Evolutionary conservation across 768 basidiomycete genomes (phyloP), one percentile per base, ranked within the genome.

Genomic region (Russula foetens): DNA sequence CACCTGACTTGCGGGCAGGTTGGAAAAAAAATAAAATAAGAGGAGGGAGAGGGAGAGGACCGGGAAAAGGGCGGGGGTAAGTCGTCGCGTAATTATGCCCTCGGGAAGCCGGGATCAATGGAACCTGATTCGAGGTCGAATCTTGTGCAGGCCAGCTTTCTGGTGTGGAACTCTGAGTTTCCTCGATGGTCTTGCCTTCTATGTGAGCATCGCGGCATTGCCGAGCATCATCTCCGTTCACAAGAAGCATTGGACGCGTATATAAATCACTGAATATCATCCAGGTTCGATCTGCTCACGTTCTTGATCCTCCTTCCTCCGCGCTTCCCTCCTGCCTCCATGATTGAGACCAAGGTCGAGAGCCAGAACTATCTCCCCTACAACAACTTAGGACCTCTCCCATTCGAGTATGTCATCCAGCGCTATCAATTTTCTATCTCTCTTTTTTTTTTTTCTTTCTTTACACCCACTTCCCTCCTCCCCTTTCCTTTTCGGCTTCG

Each of bases 61-160:
- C 61, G 53, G 56, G 56, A 57, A 33, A 28, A 15, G 33, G 60
- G 60, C 60, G 60, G 43, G 43, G 50, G 61, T 62, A 53, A 52
- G 56, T 62, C 61, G 56, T 62, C 61, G 61, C 61, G 61, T 62
- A 62, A 62, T 62, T 53, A 62, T 62, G 61, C 61, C 58, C 56
- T 62, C 56, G 56, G 56, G 56, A 62, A 58, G 61, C 51, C 31
- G 61, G 61, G 56, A 62, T 62, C 56, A 62, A 62, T 62, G 50
- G 61, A 62, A 62, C 56, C 60, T 62, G 60, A 62, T 62, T 62
- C 50, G 56, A 58, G n/a, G 43, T 53, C 53, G 61, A 62, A 62
- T 62, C 61, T 62, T 51, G 60, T 31, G 56, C 51, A 15, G 35
- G 31, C 60, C 61, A 62, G 56, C 51, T 41, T 43, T 53, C 45